Base-by-base conservation (phyloP, 140 eudicot species). In the Oenanthe javanica region DNA sequence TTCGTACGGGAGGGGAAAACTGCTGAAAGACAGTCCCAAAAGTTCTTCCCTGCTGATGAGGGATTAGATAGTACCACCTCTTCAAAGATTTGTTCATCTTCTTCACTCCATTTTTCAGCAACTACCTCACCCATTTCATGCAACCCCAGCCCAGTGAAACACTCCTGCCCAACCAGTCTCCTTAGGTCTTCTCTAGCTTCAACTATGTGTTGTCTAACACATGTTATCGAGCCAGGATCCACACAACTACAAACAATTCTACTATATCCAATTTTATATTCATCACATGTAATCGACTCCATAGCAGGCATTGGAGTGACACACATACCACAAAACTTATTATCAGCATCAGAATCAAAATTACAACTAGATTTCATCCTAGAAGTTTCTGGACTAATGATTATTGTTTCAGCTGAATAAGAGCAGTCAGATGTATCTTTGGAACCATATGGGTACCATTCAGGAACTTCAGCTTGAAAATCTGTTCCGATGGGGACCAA, bases 401-500 rank as follows among this genome's bases (percentile, higher is more conserved):
- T 16, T 9, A 57, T 61, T 75, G 43, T 16, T 79, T 57, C 73
- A 27, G 77, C 64, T 5, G 63, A 46, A 77, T 18, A 36, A 1
- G 75, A 77, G 14, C 45, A 36, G 13, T 7, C 9, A 54, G 77
- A 48, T 14, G 36, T 21, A 14, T 51, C n/a, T 15, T 63, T 70
- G 43, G 79, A 1, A 43, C 50, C 69, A 79, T 77, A 71, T 14
- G 81, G 75, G 25, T 59, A 13, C 89, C 88, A 87, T 63, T 85
- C 88, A 12, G 97, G 97, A 80, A 92, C 43, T 16, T 83, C 88
- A 52, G 96, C 97, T 86, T 92, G 97, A 75, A 77, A 85, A 23
- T 88, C 87, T 1, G 80, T 84, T 66, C 97, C 97, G 76, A 92
- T 19, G 15, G 88, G 85, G 14, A 90, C 90, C 79, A 54, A 69